A percentile compares a stretch with the other conserved stretches of the same genome.
Conservation (phyloP, 2,329 filamentous ascomycete species). For the Fusarium phyllophilum region DNA sequence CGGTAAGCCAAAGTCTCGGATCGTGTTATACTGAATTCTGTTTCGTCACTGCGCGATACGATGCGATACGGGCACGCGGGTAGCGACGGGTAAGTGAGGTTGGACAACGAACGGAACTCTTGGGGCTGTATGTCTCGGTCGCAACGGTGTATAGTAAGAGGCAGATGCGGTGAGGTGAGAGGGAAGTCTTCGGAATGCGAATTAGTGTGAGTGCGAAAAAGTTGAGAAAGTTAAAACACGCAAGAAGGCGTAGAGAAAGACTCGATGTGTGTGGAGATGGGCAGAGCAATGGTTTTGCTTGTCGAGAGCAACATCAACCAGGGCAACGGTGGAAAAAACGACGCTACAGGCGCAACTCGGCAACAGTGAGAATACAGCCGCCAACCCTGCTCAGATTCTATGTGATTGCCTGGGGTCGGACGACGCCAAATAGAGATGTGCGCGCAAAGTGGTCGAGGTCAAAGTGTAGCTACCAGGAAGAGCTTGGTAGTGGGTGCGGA, state of each 20-base stretch:
- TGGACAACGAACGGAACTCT: constrained; percentile 36
- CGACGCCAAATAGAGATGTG: constrained; percentile 42
- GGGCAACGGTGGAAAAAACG: constrained; percentile 19
- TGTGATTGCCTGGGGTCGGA: constrained; percentile 42
- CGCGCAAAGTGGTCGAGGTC: constrained; percentile 35
- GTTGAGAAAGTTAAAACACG: constrained; percentile 24
- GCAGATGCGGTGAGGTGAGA: constrained; percentile 39
- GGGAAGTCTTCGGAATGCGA: constrained; percentile 9
- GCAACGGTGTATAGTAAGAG: constrained; percentile 31
- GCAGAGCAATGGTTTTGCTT: constrained; percentile 42
- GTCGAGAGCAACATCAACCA: constrained; percentile 17
- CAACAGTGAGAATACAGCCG: constrained; percentile 36
- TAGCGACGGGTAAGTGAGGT: constrained; percentile 38
- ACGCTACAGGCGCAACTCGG: constrained; percentile 40
- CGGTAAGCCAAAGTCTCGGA: constrained; percentile 34
- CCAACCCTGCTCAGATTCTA: constrained; percentile 38
- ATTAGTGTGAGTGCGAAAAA: constrained; percentile 25
- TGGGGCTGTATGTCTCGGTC: constrained; percentile 47
- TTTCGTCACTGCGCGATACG: constrained; percentile 30
- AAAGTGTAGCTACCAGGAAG: constrained; percentile 32
- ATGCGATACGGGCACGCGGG: constrained; percentile 30
- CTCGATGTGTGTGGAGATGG: constrained; percentile 33
- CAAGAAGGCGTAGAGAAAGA: constrained; percentile 28
- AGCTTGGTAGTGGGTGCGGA: constrained; percentile 40
- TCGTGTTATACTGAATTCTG: constrained; percentile 19